Evolutionary conservation across 2,329 filamentous ascomycete species (phyloP), one percentile per base, ranked within the genome.

Genomic region (Penicillium sp.): DNA sequence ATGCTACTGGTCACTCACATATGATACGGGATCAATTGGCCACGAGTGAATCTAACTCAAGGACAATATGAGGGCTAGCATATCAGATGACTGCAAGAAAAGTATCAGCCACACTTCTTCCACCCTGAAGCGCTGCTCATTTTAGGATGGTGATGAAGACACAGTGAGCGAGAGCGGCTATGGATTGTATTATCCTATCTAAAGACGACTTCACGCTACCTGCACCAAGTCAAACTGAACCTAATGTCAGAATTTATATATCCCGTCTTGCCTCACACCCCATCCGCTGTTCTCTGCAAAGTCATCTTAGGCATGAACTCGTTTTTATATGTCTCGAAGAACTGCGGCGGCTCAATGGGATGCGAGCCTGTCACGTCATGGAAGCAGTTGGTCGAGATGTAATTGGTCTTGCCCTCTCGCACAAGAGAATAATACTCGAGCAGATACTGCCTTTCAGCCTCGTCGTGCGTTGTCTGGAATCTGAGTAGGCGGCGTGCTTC

Each of bases 391-490:
- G 79, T 81, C 1, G 78, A 69, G 60, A 82, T 77, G 64, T 81
- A 81, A 64, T 81, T 82, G 0, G 78, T 79, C 70, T 81, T 81
- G 18, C 79, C 79, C 61, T 80, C 78, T 47, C 77, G 71, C 9
- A 81, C 79, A 8, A 82, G 68, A 45, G 75, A 77, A 66, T 80
- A 81, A 65, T 81, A 81, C 60, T 82, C 78, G 5, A 81, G 71
- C 5, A 81, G 62, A 60, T 79, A 80, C 62, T 79, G 62, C 54
- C 74, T 69, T 65, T 81, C 78, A 0, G 74, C 72, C 3, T 66
- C 62, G 55, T 74, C 69, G 33, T 62, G 63, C 5, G 66, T 67
- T 7, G 70, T 66, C 57, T 79, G 74, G 2, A 67, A 61, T 6
- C 69, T 64, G 16, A 79, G 68, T 24, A 75, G 66, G 51, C 66